Percentiles rank a stretch among this genome's conserved stretches.
These are phyloP conservation scores for Hysterangium stoloniferum DNA, from an alignment of 768 basidiomycete genomes.

Conservation along the genomic window DNA sequence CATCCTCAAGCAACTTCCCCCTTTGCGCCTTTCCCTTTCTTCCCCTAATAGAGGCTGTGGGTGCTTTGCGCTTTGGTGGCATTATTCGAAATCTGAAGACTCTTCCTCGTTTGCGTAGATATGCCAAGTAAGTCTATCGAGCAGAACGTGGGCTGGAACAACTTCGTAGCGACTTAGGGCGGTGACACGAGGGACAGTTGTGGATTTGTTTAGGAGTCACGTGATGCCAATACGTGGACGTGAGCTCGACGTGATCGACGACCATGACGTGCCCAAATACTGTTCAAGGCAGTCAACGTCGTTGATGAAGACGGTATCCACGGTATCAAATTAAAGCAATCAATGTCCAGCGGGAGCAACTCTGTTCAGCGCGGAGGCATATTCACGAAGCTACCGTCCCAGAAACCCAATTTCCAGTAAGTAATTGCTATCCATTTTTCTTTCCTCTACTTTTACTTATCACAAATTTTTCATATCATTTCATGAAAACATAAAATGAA, in stretches of 20 bases:
- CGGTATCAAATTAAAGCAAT: slow-evolving; percentile 3
- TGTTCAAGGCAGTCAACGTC: background rate
- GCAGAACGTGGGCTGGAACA: background rate
- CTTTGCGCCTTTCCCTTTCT: slow-evolving; percentile 1
- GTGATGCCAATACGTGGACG: background rate
- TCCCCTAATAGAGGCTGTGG: background rate
- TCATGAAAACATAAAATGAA: too few species aligned
- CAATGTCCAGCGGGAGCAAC: slow-evolving; percentile 2
- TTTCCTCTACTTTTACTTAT: too few species aligned
- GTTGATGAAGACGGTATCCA: background rate
- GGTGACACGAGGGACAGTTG: slow-evolving; percentile 11
- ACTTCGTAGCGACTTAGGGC: background rate
- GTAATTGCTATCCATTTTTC: too few species aligned
- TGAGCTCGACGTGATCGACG: background rate
- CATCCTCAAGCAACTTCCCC: background rate
- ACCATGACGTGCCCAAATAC: background rate
- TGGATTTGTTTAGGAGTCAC: slow-evolving; percentile 6
- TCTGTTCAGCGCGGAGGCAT: slow-evolving; percentile 8
- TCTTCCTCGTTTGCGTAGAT: background rate
- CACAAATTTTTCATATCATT: too few species aligned
- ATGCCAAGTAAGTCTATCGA: background rate
- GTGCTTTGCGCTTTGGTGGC: slow-evolving; percentile 9
- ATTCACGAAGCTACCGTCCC: too few species aligned
- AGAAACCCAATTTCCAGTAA: too few species aligned
- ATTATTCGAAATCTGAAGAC: background rate